phyloP scores from a whole-genome alignment of 352 stramenopile genomes.

The Thalassiosira mediterranea region DNA sequence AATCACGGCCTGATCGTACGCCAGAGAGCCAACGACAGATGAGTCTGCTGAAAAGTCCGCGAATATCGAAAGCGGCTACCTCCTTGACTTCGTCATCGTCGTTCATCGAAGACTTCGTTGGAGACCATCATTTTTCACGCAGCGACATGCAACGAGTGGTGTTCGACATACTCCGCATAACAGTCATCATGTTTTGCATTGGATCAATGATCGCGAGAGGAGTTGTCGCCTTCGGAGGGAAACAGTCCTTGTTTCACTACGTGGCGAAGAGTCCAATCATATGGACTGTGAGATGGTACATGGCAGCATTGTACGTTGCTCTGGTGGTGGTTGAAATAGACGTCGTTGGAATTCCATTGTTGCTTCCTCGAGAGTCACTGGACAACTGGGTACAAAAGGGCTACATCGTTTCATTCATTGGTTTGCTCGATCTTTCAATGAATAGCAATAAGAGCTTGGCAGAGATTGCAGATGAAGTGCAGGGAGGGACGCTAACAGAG shows the following conservation, averaged over 20 bases:
- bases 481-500: conserved; percentile 7
- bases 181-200: conserved; percentile 32
- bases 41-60: not conserved
- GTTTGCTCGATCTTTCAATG: conserved; percentile 35
- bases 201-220: conserved; percentile 25
- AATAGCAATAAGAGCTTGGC: conserved; percentile 32
- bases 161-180: conserved; percentile 14
- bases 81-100: not conserved
- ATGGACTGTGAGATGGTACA: conserved; percentile 32
- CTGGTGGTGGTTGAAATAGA: conserved; percentile 37
- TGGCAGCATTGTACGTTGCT: conserved; percentile 31
- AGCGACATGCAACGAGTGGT: conserved; percentile 8
- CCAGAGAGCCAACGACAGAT: conserved; percentile 15
- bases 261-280: conserved; percentile 26
- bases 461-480: conserved; percentile 18
- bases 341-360: conserved; percentile 16
- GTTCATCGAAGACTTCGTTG: not conserved
- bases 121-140: not conserved
- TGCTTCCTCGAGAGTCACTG: conserved; percentile 34
- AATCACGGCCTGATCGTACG: too few relatives aligned
- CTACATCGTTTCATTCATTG: conserved; percentile 41
- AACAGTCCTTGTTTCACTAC: conserved; percentile 14
- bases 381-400: conserved; percentile 36
- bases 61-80: not conserved
- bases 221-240: conserved; percentile 30